Percentiles rank a stretch among this genome's conserved stretches.
These are phyloP conservation scores for Coprinellus aureogranulatus DNA, from an alignment of 768 basidiomycete species.

Conservation along the genomic window DNA sequence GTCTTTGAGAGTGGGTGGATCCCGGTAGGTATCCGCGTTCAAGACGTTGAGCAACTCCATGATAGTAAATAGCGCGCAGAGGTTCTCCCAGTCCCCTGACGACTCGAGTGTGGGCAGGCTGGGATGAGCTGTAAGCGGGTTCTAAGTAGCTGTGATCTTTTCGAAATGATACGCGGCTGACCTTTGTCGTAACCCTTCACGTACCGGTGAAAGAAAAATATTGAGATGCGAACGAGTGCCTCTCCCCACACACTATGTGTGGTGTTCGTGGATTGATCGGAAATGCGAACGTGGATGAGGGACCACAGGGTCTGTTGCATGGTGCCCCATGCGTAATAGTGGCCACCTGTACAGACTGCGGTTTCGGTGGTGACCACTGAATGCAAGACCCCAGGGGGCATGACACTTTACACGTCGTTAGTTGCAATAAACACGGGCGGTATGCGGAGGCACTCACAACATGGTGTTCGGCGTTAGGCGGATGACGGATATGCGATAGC, in stretches of 20 bases:
- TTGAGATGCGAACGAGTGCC: too few species aligned
- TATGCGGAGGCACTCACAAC: too few species aligned
- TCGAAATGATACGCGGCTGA: too few species aligned
- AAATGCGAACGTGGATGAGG: not conserved
- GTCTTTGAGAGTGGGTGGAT: not conserved
- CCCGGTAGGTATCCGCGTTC: not conserved
- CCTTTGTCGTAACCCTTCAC: too few species aligned
- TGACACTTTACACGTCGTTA: not conserved
- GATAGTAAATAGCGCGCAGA: not conserved
- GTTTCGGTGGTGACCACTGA: not conserved
- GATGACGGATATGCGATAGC: too few species aligned
- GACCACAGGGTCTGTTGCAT: not conserved
- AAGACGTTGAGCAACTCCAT: not conserved
- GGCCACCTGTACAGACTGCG: not conserved
- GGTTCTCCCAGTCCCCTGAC: not conserved
- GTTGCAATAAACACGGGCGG: not conserved
- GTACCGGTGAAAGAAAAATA: too few species aligned
- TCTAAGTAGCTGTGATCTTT: too few species aligned
- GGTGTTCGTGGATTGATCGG: too few species aligned
- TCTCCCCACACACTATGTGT: too few species aligned
- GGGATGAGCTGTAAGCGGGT: too few species aligned
- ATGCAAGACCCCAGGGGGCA: not conserved
- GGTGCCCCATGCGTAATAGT: not conserved
- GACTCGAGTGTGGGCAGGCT: not conserved
- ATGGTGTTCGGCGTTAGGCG: too few species aligned